These are phyloP conservation scores for Pseudocercospora pini-densiflorae DNA, from an alignment of 2,329 filamentous ascomycete genomes.

Conservation along the genomic window DNA sequence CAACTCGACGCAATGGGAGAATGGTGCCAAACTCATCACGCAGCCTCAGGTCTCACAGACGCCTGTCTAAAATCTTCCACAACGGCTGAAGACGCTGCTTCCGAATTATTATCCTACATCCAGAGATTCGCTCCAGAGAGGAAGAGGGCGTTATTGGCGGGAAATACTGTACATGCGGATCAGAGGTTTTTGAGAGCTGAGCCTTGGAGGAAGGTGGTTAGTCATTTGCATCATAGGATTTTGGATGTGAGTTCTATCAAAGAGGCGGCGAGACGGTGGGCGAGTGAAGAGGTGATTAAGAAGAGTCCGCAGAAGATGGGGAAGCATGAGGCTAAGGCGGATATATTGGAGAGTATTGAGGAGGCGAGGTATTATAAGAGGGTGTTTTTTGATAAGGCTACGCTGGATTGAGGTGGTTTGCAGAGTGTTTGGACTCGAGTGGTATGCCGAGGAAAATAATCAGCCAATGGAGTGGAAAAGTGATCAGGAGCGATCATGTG, in stretches of 20 bases:
- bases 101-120: conserved; percentile 77
- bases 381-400: conserved; percentile 61
- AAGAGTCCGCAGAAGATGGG: conserved; percentile 73
- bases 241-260: conserved; percentile 92
- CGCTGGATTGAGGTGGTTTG: not conserved
- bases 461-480: not conserved
- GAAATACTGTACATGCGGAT: conserved; percentile 93
- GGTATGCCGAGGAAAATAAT: not conserved
- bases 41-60: conserved; percentile 77
- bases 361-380: conserved; percentile 85
- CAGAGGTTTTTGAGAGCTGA: conserved; percentile 74
- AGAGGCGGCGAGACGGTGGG: conserved; percentile 86
- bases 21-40: conserved; percentile 87
- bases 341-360: conserved; percentile 93
- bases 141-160: conserved; percentile 75
- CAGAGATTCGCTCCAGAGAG: conserved; percentile 69
- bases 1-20: conserved; percentile 80
- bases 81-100: conserved; percentile 73
- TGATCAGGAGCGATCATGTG: too few relatives aligned
- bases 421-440: too few relatives aligned
- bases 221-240: conserved; percentile 86
- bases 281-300: conserved; percentile 61
- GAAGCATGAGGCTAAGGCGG: conserved; percentile 80
- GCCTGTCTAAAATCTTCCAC: conserved; percentile 74
- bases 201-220: conserved; percentile 74